A percentile compares a stretch with the other conserved stretches of the same genome.
phyloP scores from a whole-genome alignment of 768 basidiomycete species.

The Termitomyces sp. region DNA sequence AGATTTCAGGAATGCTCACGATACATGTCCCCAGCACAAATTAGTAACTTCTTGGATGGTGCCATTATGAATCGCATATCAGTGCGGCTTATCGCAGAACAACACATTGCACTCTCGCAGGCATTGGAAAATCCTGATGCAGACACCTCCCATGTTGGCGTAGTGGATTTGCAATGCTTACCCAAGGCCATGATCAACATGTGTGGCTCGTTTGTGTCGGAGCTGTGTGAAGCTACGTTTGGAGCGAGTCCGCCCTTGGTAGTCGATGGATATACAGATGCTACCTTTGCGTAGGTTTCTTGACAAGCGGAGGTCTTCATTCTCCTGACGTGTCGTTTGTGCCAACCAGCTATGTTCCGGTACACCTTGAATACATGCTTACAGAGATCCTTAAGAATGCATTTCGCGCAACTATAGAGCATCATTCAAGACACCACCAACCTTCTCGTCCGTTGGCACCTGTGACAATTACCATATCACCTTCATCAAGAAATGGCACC shows the following conservation, averaged over 20 bases:
- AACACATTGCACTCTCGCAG: conserved; percentile 81
- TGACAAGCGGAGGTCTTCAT: not conserved
- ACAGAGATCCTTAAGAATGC: conserved; percentile 91
- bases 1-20: conserved; percentile 84
- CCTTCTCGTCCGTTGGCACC: conserved; percentile 44
- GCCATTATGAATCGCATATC: conserved; percentile 86
- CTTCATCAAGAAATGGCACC: conserved; percentile 26
- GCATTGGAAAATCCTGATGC: conserved; percentile 42
- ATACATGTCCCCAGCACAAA: conserved; percentile 79
- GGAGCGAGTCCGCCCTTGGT: conserved; percentile 62
- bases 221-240: conserved; percentile 80
- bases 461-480: conserved; percentile 66
- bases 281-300: conserved; percentile 72
- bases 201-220: conserved; percentile 79
- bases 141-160: conserved; percentile 48
- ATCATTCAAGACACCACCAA: conserved; percentile 43
- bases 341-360: conserved; percentile 61
- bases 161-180: conserved; percentile 70
- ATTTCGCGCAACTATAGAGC: conserved; percentile 84
- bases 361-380: conserved; percentile 87
- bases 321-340: conserved; percentile 1
- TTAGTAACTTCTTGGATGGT: conserved; percentile 75
- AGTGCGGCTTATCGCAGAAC: conserved; percentile 84
- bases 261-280: conserved; percentile 65
- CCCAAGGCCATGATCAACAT: conserved; percentile 69